These are phyloP conservation scores for Russula emetica DNA, from an alignment of 768 basidiomycete species.

Conservation along the genomic window DNA sequence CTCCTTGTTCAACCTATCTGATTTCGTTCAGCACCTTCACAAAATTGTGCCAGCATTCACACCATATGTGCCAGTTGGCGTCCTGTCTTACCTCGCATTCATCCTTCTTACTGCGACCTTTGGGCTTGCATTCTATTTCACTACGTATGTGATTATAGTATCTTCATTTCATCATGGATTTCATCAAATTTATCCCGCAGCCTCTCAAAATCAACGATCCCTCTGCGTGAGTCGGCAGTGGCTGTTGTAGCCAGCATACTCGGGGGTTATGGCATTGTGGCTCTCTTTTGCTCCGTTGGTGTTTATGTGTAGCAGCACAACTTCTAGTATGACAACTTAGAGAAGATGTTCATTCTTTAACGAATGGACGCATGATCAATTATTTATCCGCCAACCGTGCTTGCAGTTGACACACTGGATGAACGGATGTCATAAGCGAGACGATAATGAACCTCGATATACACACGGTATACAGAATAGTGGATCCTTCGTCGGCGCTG, in stretches of 20 bases:
- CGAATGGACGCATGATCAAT: slow-evolving; percentile 37
- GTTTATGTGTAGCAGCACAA: slow-evolving; percentile 72
- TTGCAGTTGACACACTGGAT: slow-evolving; percentile 68
- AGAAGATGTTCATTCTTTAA: not conserved
- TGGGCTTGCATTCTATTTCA: slow-evolving; percentile 84
- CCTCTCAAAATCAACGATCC: slow-evolving; percentile 66
- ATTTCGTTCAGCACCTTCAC: slow-evolving; percentile 52
- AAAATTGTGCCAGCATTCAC: slow-evolving; percentile 62
- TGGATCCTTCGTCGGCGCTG: slow-evolving; percentile 92
- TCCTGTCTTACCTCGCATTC: slow-evolving; percentile 74
- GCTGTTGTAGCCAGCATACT: slow-evolving; percentile 71
- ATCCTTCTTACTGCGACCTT: slow-evolving; percentile 72
- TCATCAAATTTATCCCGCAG: slow-evolving; percentile 39
- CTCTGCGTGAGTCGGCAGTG: slow-evolving; percentile 62
- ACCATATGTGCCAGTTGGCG: slow-evolving; percentile 59
- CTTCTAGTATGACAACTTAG: not conserved
- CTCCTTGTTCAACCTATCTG: slow-evolving; percentile 11
- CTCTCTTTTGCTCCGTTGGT: slow-evolving; percentile 80
- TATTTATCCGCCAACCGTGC: slow-evolving; percentile 80
- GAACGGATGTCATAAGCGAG: slow-evolving; percentile 22
- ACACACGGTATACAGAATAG: slow-evolving; percentile 89
- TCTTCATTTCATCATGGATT: slow-evolving; percentile 4
- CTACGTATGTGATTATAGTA: slow-evolving; percentile 55
- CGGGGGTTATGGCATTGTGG: slow-evolving; percentile 85
- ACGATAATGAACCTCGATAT: slow-evolving; percentile 1